Base-by-base conservation (phyloP, 1,139 yeast species). In the Pichia sp. region DNA sequence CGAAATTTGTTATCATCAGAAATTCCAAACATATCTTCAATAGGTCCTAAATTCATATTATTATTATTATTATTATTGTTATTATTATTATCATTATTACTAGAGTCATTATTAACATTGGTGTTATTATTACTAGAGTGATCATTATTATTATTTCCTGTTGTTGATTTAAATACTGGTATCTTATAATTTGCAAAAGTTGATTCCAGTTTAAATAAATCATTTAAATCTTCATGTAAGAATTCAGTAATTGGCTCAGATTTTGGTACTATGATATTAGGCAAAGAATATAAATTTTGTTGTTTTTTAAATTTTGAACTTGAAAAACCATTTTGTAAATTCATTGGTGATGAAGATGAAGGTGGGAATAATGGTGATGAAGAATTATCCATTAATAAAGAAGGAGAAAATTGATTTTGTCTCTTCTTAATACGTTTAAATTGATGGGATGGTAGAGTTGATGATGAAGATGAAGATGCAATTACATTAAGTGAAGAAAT, bases 41-140 rank as follows among this genome's bases (percentile, higher is more conserved):
- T 31, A 12, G 61, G 63, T 41, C 60, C 64, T 25, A 59, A n/a
- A 9, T 37, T 37, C 32, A 16, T n/a, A 10, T 11, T 6, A 6
- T 22, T 10, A 9, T 24, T 8, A n/a, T 24, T 11, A 22, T 30
- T n/a, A 9, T 12, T 26, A 10, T 10, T 23, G 11, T 11, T 22
- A 10, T 16, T 28, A 6, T 23, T 39, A 36, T 28, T 36, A 11
- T 11, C 11, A 36, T 16, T 5, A 22, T 24, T 9, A 9, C 11
- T 12, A 29, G 9, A 9, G 23, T 12, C 11, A n/a, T n/a, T 29
- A 12, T 22, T 35, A 16, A 4, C 4, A n/a, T n/a, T n/a, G n/a
- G n/a, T n/a, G n/a, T n/a, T n/a, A n/a, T n/a, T n/a, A n/a, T n/a
- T n/a, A n/a, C n/a, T n/a, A n/a, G n/a, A n/a, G n/a, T n/a, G n/a